A percentile compares a stretch with the other conserved stretches of the same genome.
Conservation (phyloP, 805 yeast species). For the Lachancea fermentati region DNA sequence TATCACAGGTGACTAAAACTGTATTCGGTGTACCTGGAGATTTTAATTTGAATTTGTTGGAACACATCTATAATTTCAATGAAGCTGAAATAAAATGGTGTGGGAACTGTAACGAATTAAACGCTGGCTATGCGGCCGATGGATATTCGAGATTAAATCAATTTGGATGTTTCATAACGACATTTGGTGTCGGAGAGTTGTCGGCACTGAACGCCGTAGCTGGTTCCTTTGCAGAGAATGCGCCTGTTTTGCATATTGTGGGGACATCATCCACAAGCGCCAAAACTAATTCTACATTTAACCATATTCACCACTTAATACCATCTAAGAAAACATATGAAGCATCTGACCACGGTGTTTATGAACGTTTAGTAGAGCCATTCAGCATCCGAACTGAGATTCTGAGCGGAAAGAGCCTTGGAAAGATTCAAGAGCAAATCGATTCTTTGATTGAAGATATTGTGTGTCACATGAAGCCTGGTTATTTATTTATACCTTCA, state of each 20-base stretch:
- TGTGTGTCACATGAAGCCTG: constrained; percentile 63
- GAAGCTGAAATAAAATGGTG: constrained; percentile 52
- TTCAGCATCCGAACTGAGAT: neutral
- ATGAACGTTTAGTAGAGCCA: constrained; percentile 50
- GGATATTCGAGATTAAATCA: constrained; percentile 71
- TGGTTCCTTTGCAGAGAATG: constrained; percentile 76
- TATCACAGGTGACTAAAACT: constrained; percentile 35
- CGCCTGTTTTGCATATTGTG: constrained; percentile 79
- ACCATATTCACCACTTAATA: constrained; percentile 54
- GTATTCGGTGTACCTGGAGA: constrained; percentile 71
- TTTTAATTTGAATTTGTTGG: constrained; percentile 60
- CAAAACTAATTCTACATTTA: constrained; percentile 27
- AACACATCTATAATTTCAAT: constrained; percentile 48
- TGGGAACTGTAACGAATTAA: constrained; percentile 84
- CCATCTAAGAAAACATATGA: constrained; percentile 42
- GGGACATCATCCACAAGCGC: constrained; percentile 45
- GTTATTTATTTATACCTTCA: constrained; percentile 70
- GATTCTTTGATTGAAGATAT: constrained; percentile 60
- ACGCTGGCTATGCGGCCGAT: constrained; percentile 85
- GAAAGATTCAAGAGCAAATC: constrained; percentile 44
- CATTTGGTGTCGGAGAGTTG: too few relatives aligned
- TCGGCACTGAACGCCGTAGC: constrained; percentile 77
- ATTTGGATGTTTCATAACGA: constrained; percentile 57
- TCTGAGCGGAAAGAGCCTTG: constrained; percentile 37
- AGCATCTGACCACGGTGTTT: constrained; percentile 62